Conservation (phyloP, 179 eudicot genomes). For the Heliamphora pulchella region DNA sequence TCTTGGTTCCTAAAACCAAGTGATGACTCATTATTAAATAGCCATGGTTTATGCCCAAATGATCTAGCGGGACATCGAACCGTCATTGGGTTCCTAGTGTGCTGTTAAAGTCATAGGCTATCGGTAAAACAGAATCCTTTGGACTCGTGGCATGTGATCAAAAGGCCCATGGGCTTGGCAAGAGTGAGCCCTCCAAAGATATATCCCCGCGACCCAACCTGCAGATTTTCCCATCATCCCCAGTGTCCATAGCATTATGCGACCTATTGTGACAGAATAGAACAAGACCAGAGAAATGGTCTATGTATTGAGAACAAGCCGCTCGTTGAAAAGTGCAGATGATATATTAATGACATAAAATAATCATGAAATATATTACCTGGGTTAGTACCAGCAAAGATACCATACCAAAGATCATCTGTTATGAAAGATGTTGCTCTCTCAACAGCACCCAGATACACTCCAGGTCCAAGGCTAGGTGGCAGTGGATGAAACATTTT, state of each 20-base stretch:
- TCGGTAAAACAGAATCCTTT: too few species aligned
- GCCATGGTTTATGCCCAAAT: too few species aligned
- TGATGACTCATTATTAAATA: too few species aligned
- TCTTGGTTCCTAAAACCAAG: too few species aligned
- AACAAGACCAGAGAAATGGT: background rate
- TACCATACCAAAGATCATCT: slow-evolving; percentile 56
- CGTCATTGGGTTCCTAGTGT: too few species aligned
- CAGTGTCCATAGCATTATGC: background rate
- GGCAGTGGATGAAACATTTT: slow-evolving; percentile 61
- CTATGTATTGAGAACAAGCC: background rate
- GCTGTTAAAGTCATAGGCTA: too few species aligned
- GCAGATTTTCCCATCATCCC: too few species aligned
- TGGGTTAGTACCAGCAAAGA: slow-evolving; percentile 55
- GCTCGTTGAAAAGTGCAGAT: background rate
- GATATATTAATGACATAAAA: background rate
- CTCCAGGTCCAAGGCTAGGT: slow-evolving; percentile 60
- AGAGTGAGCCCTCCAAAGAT: too few species aligned
- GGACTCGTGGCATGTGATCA: too few species aligned
- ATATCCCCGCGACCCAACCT: too few species aligned
- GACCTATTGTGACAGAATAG: background rate
- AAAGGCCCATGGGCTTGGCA: too few species aligned
- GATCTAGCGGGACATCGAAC: too few species aligned
- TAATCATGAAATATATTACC: slow-evolving; percentile 25
- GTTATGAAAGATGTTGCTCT: slow-evolving; percentile 55
- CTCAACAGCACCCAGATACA: slow-evolving; percentile 55